Base-by-base conservation (phyloP, 202 grass and related monocot species). In the Zoysia matrella region DNA sequence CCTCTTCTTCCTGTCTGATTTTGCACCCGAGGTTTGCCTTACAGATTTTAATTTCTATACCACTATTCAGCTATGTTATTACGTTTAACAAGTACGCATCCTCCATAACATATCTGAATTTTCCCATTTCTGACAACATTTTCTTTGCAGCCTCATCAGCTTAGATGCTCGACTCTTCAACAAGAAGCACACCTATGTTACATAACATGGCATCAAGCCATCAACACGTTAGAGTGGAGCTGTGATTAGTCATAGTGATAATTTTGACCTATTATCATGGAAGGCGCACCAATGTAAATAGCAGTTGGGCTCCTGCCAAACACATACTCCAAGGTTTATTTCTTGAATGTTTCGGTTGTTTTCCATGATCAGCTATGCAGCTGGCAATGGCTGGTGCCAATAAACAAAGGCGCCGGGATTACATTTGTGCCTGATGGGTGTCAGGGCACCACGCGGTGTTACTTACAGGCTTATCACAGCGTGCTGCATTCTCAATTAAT, bases 1-100 rank as follows among this genome's bases (percentile, higher is more conserved):
- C 82, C 83, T 42, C 88, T 95, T 86, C 92, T 98, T 65, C 95
- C 95, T n/a, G 90, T 90, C 47, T 95, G 79, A 95, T 88, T 82
- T 80, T 36, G 70, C 74, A 43, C 69, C n/a, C 53, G 48, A 86
- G 79, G 86, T 86, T 50, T 63, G 52, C 70, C 44, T 67, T 56
- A 36, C 30, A 36, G 30, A 36, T 36, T 67, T 78, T 41, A 68
- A 14, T 8, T 47, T 11, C 12, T 48, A 44, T 36, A 36, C 30
- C 30, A 36, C 30, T 36, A 36, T 36, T 36, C 30, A 36, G 30
- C 0, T 52, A 1, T 48, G 47, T 22, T 44, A 6, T 5, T 60
- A 39, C 10, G 44, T 73, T 47, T 43, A 65, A 11, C 53, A 48
- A 62, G 50, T 39, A 50, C 4, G 9, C 46, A 58, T 42, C 2